These are phyloP conservation scores for Stereum hirsutum DNA, from an alignment of 1,284 basidiomycete genomes.

Conservation along the genomic window DNA sequence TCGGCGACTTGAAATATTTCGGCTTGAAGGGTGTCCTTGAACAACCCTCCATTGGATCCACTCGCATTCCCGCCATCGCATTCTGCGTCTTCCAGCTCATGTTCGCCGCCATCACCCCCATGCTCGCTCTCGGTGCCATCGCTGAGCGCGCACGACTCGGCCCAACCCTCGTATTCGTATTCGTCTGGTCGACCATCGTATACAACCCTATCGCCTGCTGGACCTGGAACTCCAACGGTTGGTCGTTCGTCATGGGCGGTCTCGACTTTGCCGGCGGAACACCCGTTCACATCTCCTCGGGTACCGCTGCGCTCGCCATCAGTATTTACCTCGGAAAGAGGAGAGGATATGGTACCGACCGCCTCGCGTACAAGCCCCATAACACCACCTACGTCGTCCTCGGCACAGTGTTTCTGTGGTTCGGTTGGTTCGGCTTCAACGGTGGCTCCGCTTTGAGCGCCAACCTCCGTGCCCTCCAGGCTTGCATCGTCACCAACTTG, in stretches of 20 bases:
- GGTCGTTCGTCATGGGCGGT: constrained; percentile 73
- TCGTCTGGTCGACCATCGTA: constrained; percentile 84
- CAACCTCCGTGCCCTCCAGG: constrained; percentile 83
- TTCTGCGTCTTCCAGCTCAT: constrained; percentile 88
- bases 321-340: constrained; percentile 89
- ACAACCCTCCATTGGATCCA: constrained; percentile 65
- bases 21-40: constrained; percentile 77
- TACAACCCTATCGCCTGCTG: constrained; percentile 92
- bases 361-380: constrained; percentile 84
- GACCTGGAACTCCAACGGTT: constrained; percentile 91
- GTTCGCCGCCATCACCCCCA: constrained; percentile 82
- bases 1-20: constrained; percentile 60
- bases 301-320: constrained; percentile 87
- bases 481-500: constrained; percentile 90
- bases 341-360: constrained; percentile 88
- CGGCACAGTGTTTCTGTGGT: constrained; percentile 94
- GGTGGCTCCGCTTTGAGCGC: constrained; percentile 80
- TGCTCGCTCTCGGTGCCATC: constrained; percentile 85
- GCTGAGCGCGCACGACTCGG: constrained; percentile 88
- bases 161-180: constrained; percentile 83
- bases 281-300: constrained; percentile 90
- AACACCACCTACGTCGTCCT: constrained; percentile 86
- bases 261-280: constrained; percentile 96
- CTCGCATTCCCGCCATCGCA: constrained; percentile 71
- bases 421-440: constrained; percentile 97